Evolutionary conservation across 306 rosid species (phyloP).

Genomic region (Vachellia pachyceras): DNA sequence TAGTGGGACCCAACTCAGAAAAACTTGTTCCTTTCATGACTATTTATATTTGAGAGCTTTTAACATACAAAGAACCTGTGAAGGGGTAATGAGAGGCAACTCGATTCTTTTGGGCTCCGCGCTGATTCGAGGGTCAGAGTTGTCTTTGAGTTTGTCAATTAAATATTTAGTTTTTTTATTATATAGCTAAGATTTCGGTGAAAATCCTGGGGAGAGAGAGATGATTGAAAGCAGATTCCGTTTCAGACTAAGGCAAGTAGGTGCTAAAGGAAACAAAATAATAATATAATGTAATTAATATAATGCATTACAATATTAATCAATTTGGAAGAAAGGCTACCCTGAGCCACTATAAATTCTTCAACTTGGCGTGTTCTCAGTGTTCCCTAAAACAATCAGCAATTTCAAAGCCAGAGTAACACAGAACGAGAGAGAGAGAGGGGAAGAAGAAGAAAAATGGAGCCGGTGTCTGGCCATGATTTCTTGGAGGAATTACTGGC

Average conservation of each 20-base stretch:
- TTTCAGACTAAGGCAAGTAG: constrained; percentile 49
- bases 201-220: constrained; percentile 31
- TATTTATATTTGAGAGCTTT: constrained; percentile 30
- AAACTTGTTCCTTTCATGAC: constrained; percentile 28
- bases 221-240: constrained; percentile 55
- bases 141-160: constrained; percentile 44
- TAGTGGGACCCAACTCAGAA: constrained; percentile 59
- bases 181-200: constrained; percentile 73
- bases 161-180: constrained; percentile 43
- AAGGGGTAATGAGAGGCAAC: constrained; percentile 49
- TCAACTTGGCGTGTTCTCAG: constrained; percentile 51
- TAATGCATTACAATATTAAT: constrained; percentile 35
- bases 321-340: constrained; percentile 32
- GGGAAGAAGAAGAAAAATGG: constrained; percentile 47
- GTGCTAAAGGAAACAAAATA: constrained; percentile 38
- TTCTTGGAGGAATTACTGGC: constrained; percentile 74
- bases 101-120: constrained; percentile 58
- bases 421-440: background rate
- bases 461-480: constrained; percentile 61
- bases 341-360: constrained; percentile 58
- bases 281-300: constrained; percentile 35
- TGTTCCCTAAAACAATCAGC: constrained; percentile 47
- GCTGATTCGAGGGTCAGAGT: constrained; percentile 64
- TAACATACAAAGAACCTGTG: constrained; percentile 74
- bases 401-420: constrained; percentile 44